Conservation (phyloP, 2,329 filamentous ascomycete genomes). For the Fusarium tricinctum region DNA sequence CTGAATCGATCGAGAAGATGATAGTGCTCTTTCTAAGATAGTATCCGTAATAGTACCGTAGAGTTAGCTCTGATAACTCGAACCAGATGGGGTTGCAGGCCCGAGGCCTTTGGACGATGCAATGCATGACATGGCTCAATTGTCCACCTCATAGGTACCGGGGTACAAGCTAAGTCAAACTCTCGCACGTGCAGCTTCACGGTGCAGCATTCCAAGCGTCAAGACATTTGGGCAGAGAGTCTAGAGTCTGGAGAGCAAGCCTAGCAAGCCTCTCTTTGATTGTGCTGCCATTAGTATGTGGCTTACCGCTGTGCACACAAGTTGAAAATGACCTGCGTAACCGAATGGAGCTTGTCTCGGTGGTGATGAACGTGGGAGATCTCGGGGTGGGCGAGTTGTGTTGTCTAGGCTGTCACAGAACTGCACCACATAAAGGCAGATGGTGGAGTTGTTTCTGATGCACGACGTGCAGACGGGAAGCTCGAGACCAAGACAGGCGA, state of each 20-base stretch:
- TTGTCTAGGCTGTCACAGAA: conserved; percentile 28
- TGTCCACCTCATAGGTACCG: conserved; percentile 20
- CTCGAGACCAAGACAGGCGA: conserved; percentile 32
- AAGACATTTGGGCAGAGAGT: conserved; percentile 39
- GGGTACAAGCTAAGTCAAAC: conserved; percentile 37
- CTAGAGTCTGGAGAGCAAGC: neutral
- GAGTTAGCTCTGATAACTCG: conserved; percentile 11
- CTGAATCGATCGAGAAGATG: conserved; percentile 29
- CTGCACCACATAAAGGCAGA: conserved; percentile 40
- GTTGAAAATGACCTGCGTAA: conserved; percentile 40
- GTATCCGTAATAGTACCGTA: no score
- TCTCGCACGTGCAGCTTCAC: conserved; percentile 46
- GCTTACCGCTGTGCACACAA: conserved; percentile 42
- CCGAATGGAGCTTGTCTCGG: conserved; percentile 22
- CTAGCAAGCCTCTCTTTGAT: conserved; percentile 23
- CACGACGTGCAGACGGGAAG: conserved; percentile 37
- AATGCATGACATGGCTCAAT: conserved; percentile 38
- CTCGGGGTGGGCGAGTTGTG: conserved; percentile 32
- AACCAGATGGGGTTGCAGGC: conserved; percentile 30
- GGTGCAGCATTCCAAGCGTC: conserved; percentile 46
- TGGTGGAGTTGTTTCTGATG: conserved; percentile 35
- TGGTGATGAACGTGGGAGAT: conserved; percentile 19
- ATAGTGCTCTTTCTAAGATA: neutral
- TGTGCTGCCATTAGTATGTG: conserved; percentile 44
- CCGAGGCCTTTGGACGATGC: conserved; percentile 31